Conservation (phyloP, 371 early-diverging fungal species). For the Entomophthora muscae region DNA sequence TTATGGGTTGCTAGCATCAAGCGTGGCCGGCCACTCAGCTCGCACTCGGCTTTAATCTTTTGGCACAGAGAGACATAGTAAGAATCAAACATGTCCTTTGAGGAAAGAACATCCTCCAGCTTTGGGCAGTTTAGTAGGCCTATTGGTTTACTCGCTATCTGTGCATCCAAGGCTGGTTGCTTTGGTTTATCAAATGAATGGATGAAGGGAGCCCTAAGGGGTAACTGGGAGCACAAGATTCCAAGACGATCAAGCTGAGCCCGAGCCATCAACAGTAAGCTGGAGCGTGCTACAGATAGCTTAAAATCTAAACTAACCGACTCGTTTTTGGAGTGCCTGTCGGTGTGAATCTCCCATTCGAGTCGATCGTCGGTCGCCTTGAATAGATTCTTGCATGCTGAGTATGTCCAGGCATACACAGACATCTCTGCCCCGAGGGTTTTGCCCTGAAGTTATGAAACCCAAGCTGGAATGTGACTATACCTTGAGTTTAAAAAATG, state of each 20-base stretch:
- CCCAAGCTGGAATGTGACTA: neutral
- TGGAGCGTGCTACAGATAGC: conserved; percentile 57
- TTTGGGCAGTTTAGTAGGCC: neutral
- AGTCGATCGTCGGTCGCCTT: conserved; percentile 54
- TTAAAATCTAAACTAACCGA: conserved; percentile 15
- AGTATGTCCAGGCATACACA: conserved; percentile 61
- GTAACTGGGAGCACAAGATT: conserved; percentile 28
- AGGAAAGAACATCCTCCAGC: neutral
- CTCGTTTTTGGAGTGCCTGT: conserved; percentile 21
- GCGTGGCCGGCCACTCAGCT: neutral
- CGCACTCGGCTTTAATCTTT: neutral
- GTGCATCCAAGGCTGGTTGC: neutral
- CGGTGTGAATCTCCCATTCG: conserved; percentile 23
- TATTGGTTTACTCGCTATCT: neutral
- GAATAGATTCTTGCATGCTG: conserved; percentile 37
- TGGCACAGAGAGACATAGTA: neutral
- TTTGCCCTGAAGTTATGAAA: conserved; percentile 26
- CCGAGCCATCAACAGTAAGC: conserved; percentile 52
- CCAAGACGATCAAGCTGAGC: conserved; percentile 62
- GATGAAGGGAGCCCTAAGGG: conserved; percentile 28
- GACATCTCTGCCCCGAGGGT: conserved; percentile 27
- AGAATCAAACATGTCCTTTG: neutral
- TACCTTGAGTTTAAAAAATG: conserved; percentile 17
- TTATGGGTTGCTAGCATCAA: neutral
- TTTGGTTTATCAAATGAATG: neutral